Conservation (phyloP, 1,284 basidiomycete species). For the Psilocybe mexicana region DNA sequence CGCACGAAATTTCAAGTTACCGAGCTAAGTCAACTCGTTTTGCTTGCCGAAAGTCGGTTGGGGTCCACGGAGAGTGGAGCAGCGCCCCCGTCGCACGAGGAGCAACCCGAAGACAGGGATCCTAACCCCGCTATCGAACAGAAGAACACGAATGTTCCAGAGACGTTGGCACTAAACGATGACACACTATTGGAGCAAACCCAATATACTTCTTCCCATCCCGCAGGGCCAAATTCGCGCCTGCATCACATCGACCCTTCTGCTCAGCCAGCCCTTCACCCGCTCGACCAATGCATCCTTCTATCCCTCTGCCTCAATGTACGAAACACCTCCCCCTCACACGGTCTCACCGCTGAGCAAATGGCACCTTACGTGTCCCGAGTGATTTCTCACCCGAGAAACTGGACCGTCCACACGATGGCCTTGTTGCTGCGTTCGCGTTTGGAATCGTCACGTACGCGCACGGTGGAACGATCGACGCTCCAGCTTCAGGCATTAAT, state of each 20-base stretch:
- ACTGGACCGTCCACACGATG: slow-evolving; percentile 96
- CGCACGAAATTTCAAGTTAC: slow-evolving; percentile 92
- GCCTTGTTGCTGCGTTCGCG: slow-evolving; percentile 88
- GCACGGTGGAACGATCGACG: slow-evolving; percentile 88
- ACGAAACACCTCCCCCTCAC: slow-evolving; percentile 81
- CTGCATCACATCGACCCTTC: slow-evolving; percentile 78
- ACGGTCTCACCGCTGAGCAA: slow-evolving; percentile 87
- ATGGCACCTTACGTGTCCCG: slow-evolving; percentile 89
- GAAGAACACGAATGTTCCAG: slow-evolving; percentile 51
- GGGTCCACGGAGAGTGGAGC: slow-evolving; percentile 37
- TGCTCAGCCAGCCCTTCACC: slow-evolving; percentile 83
- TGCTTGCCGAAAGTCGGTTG: slow-evolving; percentile 85
- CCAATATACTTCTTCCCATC: slow-evolving; percentile 75
- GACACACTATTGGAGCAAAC: slow-evolving; percentile 97
- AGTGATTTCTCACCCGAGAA: slow-evolving; percentile 83
- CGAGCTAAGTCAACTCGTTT: slow-evolving; percentile 87
- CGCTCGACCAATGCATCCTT: slow-evolving; percentile 89
- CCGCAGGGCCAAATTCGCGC: slow-evolving; percentile 40
- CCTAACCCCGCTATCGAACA: slow-evolving; percentile 14
- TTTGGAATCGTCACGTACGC: slow-evolving; percentile 81
- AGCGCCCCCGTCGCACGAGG: slow-evolving; percentile 15
- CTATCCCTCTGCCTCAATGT: slow-evolving; percentile 89
- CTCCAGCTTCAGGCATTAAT: slow-evolving; percentile 92
- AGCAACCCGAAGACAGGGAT: background rate
- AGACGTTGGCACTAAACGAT: slow-evolving; percentile 87